These are phyloP conservation scores for Diaporthe sp. DNA, from an alignment of 2,329 filamentous ascomycete genomes.

Conservation along the genomic window DNA sequence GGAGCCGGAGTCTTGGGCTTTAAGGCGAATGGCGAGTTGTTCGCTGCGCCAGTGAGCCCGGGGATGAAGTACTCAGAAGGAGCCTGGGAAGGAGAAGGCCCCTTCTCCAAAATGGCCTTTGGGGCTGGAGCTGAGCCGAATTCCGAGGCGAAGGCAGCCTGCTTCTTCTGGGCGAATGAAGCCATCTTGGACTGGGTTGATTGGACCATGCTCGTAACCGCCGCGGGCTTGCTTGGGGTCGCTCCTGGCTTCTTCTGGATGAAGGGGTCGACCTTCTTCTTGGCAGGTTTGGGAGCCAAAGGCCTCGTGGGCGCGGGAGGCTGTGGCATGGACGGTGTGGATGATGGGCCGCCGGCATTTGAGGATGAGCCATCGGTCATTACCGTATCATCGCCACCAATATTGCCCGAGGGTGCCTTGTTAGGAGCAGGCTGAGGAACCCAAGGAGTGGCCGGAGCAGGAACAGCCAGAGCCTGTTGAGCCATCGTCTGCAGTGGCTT, in stretches of 20 bases:
- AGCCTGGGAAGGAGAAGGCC: not conserved
- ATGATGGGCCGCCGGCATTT: not conserved
- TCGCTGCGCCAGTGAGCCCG: not conserved
- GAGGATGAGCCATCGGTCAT: not conserved
- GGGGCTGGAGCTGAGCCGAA: too few relatives aligned
- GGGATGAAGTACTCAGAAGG: not conserved
- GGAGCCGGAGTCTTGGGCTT: not conserved
- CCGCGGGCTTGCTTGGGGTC: not conserved
- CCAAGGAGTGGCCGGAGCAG: not conserved
- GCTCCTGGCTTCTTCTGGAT: not conserved
- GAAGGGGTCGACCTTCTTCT: constrained; percentile 3
- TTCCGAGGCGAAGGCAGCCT: not conserved
- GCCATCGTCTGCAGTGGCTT: not conserved
- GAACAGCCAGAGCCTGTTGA: too few relatives aligned
- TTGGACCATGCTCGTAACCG: not conserved
- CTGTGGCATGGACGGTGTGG: not conserved
- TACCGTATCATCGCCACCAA: not conserved
- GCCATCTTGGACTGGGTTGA: too few relatives aligned
- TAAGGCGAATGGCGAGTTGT: not conserved
- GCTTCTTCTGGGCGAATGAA: not conserved
- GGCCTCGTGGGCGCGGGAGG: not conserved
- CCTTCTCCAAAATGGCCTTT: not conserved
- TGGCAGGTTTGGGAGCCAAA: not conserved
- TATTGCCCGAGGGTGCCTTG: too few relatives aligned
- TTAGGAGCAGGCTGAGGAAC: not conserved